Percentiles rank a stretch among this genome's conserved stretches.
These are phyloP conservation scores for Clarireedia hainanense DNA, from an alignment of 2,329 filamentous ascomycete species.

Conservation along the genomic window DNA sequence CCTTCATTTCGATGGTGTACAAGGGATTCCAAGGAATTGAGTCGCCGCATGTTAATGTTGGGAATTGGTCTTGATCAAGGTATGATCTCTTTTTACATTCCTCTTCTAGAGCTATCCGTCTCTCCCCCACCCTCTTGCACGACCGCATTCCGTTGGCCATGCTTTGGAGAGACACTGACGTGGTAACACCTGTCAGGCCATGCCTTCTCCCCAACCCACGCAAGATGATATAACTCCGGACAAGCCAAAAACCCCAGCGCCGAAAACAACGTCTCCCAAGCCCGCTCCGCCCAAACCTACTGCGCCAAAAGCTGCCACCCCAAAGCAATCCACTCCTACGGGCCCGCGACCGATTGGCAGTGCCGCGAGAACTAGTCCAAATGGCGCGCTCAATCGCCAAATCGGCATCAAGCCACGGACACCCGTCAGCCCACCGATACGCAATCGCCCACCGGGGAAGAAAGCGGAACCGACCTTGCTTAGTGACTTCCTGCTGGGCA, in stretches of 20 bases:
- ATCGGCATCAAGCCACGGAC: slow-evolving; percentile 14
- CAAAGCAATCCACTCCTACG: neutral
- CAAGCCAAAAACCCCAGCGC: slow-evolving; percentile 2
- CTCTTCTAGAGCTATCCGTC: neutral
- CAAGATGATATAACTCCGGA: slow-evolving; percentile 6
- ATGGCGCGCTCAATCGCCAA: slow-evolving; percentile 18
- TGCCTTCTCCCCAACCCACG: slow-evolving; percentile 9
- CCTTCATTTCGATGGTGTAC: slow-evolving; percentile 3
- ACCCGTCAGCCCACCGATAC: slow-evolving; percentile 23
- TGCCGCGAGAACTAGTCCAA: slow-evolving; percentile 16
- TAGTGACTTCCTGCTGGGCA: slow-evolving; percentile 49
- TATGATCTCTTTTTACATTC: neutral
- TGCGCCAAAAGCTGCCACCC: neutral
- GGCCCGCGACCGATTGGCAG: slow-evolving; percentile 13
- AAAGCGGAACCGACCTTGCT: slow-evolving; percentile 41
- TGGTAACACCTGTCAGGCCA: slow-evolving; percentile 1
- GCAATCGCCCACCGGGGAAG: slow-evolving; percentile 16
- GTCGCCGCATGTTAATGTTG: slow-evolving; percentile 9
- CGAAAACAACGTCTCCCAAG: neutral
- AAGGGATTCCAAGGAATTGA: neutral
- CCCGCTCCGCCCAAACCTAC: neutral
- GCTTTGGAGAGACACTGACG: slow-evolving; percentile 1
- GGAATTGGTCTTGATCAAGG: slow-evolving; percentile 11
- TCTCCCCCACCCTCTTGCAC: neutral
- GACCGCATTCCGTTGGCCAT: neutral